A percentile compares a stretch with the other conserved stretches of the same genome.
Evolutionary conservation across 208 protist species (phyloP).

Genomic region (Trypanosoma avium): DNA sequence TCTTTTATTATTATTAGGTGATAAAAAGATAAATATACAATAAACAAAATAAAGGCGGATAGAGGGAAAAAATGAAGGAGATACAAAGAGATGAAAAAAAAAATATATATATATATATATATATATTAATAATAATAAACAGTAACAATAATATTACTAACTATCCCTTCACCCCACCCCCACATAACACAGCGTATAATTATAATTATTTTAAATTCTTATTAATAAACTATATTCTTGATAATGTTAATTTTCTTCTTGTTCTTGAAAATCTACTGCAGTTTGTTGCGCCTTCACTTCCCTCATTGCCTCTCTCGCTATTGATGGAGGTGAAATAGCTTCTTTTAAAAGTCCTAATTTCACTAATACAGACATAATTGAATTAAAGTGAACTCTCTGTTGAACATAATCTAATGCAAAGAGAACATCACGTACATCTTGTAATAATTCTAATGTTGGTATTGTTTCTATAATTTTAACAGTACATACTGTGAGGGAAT

Average conservation of each 20-base stretch:
- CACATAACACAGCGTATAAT: too few relatives aligned
- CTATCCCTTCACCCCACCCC: too few relatives aligned
- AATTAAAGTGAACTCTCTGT: slow-evolving; percentile 40
- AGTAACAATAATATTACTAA: too few relatives aligned
- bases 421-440: slow-evolving; percentile 52
- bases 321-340: slow-evolving; percentile 58
- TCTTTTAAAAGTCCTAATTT: slow-evolving; percentile 31
- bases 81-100: too few relatives aligned
- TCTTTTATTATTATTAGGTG: too few relatives aligned
- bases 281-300: slow-evolving; percentile 14
- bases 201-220: too few relatives aligned
- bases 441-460: slow-evolving; percentile 11
- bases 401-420: slow-evolving; percentile 74
- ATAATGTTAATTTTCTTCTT: background rate
- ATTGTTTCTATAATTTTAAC: slow-evolving; percentile 20
- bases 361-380: slow-evolving; percentile 67
- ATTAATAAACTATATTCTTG: background rate
- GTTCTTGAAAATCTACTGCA: background rate
- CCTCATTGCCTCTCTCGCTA: slow-evolving; percentile 34
- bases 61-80: too few relatives aligned
- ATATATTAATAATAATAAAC: too few relatives aligned
- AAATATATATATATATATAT: too few relatives aligned
- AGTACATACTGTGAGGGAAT: slow-evolving; percentile 35
- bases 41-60: too few relatives aligned
- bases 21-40: too few relatives aligned